Percentiles rank a stretch among this genome's conserved stretches.
Evolutionary conservation across 108 stramenopile species (phyloP).

Genomic region (Licmophora abbreviata): DNA sequence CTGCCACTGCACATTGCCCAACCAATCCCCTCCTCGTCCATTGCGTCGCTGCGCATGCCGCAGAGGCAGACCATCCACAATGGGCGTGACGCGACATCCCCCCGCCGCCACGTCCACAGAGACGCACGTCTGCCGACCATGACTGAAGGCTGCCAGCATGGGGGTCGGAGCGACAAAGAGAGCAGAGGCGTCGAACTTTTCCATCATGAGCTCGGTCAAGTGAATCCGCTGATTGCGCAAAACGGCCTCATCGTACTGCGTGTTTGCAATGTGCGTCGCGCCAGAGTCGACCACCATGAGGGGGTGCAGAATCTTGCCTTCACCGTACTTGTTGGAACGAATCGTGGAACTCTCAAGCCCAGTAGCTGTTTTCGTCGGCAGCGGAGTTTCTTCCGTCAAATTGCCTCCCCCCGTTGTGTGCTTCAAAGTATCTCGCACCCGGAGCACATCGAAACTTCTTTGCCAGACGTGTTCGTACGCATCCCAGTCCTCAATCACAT

Average conservation of each 20-base stretch:
- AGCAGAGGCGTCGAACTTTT: constrained; percentile 62
- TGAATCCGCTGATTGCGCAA: constrained; percentile 36
- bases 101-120: constrained; percentile 74
- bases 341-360: constrained; percentile 5
- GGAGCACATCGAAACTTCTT: constrained; percentile 40
- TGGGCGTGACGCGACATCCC: constrained; percentile 62
- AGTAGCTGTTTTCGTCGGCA: constrained; percentile 7
- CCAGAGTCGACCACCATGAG: constrained; percentile 39
- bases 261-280: constrained; percentile 11
- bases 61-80: constrained; percentile 72
- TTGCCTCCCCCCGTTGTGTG: constrained; percentile 53
- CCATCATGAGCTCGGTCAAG: constrained; percentile 67
- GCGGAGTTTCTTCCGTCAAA: constrained; percentile 2
- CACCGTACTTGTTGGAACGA: not conserved
- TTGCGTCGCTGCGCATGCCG: constrained; percentile 53
- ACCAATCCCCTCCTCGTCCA: constrained; percentile 74
- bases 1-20: constrained; percentile 53
- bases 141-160: constrained; percentile 72
- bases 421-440: constrained; percentile 48
- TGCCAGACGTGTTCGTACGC: constrained; percentile 61
- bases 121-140: constrained; percentile 71
- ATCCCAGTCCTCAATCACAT: constrained; percentile 60
- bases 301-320: constrained; percentile 39
- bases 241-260: constrained; percentile 14
- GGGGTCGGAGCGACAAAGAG: constrained; percentile 67